These are phyloP conservation scores for Aspergillus quadrilineatus DNA, from an alignment of 2,329 filamentous ascomycete genomes.

Conservation along the genomic window DNA sequence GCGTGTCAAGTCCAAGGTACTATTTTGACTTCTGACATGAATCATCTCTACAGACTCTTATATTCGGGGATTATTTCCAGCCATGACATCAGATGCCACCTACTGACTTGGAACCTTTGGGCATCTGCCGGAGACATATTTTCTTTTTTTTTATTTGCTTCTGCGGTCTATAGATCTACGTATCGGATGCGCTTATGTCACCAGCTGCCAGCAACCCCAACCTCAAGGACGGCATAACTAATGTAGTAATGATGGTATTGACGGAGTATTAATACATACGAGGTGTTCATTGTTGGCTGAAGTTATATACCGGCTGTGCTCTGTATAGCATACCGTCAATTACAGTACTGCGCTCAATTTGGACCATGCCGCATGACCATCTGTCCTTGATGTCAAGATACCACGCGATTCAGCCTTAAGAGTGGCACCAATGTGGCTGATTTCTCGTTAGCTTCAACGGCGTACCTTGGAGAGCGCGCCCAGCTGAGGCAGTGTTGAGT, in stretches of 20 bases:
- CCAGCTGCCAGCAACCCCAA: neutral
- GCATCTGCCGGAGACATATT: too few species aligned
- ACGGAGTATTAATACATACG: too few species aligned
- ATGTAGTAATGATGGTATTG: neutral
- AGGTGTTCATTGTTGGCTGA: too few species aligned
- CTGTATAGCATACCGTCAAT: too few species aligned
- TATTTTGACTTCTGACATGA: neutral
- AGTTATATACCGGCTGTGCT: too few species aligned
- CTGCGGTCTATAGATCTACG: neutral
- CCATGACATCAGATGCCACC: constrained; percentile 7
- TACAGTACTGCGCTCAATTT: neutral
- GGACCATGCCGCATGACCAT: neutral
- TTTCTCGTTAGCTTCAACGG: neutral
- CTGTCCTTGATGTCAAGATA: neutral
- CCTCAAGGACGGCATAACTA: neutral
- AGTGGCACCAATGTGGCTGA: neutral
- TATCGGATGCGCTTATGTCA: neutral
- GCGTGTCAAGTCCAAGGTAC: neutral
- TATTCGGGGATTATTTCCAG: neutral
- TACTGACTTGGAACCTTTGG: neutral
- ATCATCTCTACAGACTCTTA: neutral
- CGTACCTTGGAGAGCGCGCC: too few species aligned
- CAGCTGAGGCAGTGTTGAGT: neutral
- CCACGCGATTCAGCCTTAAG: neutral
- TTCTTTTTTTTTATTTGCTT: neutral